A percentile compares a stretch with the other conserved stretches of the same genome.
These are phyloP conservation scores for Paxillus ammoniavirescens DNA, from an alignment of 768 basidiomycete genomes.

Conservation along the genomic window DNA sequence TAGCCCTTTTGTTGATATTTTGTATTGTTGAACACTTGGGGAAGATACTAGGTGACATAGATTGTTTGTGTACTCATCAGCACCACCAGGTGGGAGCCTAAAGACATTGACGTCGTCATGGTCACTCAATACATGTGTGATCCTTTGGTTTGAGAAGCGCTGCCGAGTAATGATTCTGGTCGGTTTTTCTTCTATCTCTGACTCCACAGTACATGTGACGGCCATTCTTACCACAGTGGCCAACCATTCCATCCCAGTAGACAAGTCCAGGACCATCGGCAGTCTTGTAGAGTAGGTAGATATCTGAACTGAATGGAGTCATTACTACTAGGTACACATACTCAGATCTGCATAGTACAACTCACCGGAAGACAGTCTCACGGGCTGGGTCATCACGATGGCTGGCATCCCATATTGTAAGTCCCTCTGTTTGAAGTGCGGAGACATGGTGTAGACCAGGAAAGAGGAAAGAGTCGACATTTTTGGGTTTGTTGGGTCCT, in stretches of 20 bases:
- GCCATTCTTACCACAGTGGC: slow-evolving; percentile 19
- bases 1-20: slow-evolving; percentile 8
- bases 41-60: background rate
- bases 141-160: slow-evolving; percentile 26
- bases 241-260: too few species aligned
- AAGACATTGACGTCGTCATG: slow-evolving; percentile 30
- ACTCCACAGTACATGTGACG: slow-evolving; percentile 33
- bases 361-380: too few species aligned
- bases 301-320: background rate
- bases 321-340: too few species aligned
- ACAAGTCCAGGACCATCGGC: too few species aligned
- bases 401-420: slow-evolving; percentile 32
- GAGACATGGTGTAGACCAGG: slow-evolving; percentile 10
- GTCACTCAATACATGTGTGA: slow-evolving; percentile 16
- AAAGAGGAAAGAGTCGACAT: slow-evolving; percentile 32
- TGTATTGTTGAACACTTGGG: slow-evolving; percentile 19
- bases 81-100: slow-evolving; percentile 1
- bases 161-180: slow-evolving; percentile 31
- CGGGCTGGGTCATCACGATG: too few species aligned
- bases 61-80: background rate
- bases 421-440: slow-evolving; percentile 26
- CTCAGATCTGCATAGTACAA: too few species aligned
- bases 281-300: slow-evolving; percentile 14
- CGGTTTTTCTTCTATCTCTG: slow-evolving; percentile 26
- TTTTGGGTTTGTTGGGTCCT: slow-evolving; percentile 30